Conservation (phyloP, 352 stramenopile genomes). For the Phytophthora citrophthora region DNA sequence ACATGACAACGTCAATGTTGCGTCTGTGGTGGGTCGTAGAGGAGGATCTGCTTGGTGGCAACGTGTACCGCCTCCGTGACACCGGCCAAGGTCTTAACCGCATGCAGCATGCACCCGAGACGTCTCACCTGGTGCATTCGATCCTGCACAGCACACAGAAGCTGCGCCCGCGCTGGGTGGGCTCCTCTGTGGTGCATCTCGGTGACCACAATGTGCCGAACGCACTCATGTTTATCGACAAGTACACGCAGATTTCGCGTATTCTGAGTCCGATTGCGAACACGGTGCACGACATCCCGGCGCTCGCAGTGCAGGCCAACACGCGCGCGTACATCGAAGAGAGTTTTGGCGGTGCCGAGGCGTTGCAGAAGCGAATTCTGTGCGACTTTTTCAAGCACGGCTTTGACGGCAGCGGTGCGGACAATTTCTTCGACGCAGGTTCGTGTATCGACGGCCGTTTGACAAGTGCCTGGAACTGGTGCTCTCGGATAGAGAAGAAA, state of each 20-base stretch:
- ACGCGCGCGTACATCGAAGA: constrained; percentile 76
- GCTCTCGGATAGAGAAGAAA: constrained; percentile 91
- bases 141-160: constrained; percentile 62
- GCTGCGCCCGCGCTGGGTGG: constrained; percentile 71
- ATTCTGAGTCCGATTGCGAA: constrained; percentile 73
- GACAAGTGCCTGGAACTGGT: constrained; percentile 95
- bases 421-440: constrained; percentile 85
- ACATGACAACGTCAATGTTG: constrained; percentile 68
- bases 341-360: constrained; percentile 66
- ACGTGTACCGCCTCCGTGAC: constrained; percentile 63
- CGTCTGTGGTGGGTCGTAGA: constrained; percentile 72
- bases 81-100: constrained; percentile 74
- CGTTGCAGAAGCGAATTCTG: constrained; percentile 86
- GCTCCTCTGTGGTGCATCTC: constrained; percentile 92
- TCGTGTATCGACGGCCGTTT: constrained; percentile 93
- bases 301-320: constrained; percentile 47
- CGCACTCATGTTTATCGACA: constrained; percentile 96
- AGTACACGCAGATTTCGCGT: constrained; percentile 92
- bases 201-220: constrained; percentile 97
- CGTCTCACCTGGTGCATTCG: constrained; percentile 55
- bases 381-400: constrained; percentile 94
- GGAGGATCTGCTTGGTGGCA: constrained; percentile 60
- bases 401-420: constrained; percentile 92
- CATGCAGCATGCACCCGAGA: constrained; percentile 68
- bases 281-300: constrained; percentile 57